phyloP scores from a whole-genome alignment of 441 rosid genomes.

The Pelargonium australe region DNA sequence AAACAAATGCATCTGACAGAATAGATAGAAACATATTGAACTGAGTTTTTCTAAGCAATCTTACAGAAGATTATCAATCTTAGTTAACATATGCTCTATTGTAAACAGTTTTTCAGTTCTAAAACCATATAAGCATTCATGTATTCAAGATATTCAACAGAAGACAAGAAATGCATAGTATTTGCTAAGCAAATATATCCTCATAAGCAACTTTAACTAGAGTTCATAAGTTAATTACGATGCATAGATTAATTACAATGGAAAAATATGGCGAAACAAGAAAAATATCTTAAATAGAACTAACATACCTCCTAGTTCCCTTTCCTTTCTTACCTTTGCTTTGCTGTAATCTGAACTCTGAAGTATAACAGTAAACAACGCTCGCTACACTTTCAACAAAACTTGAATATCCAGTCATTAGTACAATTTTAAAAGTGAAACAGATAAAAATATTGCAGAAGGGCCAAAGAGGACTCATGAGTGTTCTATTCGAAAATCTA shows the following conservation, averaged over 20 bases:
- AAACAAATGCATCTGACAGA: slow-evolving; percentile 8
- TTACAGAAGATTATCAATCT: too few species aligned
- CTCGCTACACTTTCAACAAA: not conserved
- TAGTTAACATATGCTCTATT: too few species aligned
- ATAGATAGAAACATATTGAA: not conserved
- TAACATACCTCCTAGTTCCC: not conserved
- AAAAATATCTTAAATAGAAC: not conserved
- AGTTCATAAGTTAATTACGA: not conserved
- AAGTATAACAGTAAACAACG: not conserved
- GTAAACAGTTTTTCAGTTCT: too few species aligned
- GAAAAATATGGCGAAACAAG: not conserved
- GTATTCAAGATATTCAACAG: not conserved
- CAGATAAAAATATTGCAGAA: too few species aligned
- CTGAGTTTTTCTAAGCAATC: not conserved
- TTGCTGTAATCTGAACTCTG: not conserved
- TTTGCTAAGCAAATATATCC: not conserved
- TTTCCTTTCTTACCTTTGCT: too few species aligned
- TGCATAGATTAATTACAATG: not conserved
- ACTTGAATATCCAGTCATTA: not conserved
- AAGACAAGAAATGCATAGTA: not conserved
- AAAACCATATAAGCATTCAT: too few species aligned
- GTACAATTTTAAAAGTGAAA: too few species aligned
- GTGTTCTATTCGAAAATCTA: slow-evolving; percentile 30
- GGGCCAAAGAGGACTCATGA: too few species aligned
- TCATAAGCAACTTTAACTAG: not conserved